A percentile compares a stretch with the other conserved stretches of the same genome.
phyloP scores from a whole-genome alignment of 495 filamentous ascomycete genomes.

The Penicillium canariense region DNA sequence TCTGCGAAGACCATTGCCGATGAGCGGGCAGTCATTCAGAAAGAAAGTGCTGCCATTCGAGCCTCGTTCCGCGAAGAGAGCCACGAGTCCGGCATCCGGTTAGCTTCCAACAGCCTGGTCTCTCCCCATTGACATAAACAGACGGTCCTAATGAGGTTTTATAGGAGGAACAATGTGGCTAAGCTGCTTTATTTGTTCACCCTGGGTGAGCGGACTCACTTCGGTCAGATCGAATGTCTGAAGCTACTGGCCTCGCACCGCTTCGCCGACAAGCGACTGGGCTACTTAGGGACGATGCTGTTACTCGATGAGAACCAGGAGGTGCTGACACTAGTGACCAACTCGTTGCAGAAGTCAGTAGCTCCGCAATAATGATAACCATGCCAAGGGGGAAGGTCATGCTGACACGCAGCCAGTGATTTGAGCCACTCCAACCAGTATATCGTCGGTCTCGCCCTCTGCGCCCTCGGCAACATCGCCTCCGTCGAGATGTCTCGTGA shows the following conservation, averaged over 20 bases:
- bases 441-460: conserved; percentile 93
- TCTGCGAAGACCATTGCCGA: conserved; percentile 98
- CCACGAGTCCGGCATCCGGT: conserved; percentile 86
- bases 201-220: conserved; percentile 96
- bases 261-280: conserved; percentile 96
- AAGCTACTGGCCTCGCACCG: conserved; percentile 95
- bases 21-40: conserved; percentile 95
- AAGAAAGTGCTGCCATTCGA: conserved; percentile 95
- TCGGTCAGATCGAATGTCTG: conserved; percentile 98
- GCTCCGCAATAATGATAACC: background rate
- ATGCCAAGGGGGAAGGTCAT: background rate
- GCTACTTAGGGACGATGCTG: conserved; percentile 94
- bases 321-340: conserved; percentile 93
- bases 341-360: conserved; percentile 89
- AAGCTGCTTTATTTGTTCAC: conserved; percentile 98
- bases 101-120: conserved; percentile 18
- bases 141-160: conserved; percentile 23
- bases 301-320: conserved; percentile 98
- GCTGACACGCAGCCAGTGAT: conserved; percentile 59
- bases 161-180: conserved; percentile 96
- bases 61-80: conserved; percentile 97
- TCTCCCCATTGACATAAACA: conserved; percentile 7
- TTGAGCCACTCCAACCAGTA: conserved; percentile 97
- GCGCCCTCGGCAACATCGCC: conserved; percentile 94
- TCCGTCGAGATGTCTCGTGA: conserved; percentile 99